Conservation (phyloP, 257 asterid species). For the Paulownia fortunei region DNA sequence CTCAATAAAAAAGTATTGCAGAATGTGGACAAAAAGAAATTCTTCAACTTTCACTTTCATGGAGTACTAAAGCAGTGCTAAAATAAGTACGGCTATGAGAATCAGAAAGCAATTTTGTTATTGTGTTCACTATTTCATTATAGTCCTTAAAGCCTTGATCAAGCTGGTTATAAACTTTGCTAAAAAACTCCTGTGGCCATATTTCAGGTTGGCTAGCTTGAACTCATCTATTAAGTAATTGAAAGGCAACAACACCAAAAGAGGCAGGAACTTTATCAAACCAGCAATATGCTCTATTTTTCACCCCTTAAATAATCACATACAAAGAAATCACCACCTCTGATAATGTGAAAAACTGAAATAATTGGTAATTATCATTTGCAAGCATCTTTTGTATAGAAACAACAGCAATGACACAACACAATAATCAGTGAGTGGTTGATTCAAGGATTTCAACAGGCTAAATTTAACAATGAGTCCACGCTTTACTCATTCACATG, state of each 20-base stretch:
- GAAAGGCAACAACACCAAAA: neutral
- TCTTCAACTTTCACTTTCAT: neutral
- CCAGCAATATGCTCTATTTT: neutral
- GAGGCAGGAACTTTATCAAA: neutral
- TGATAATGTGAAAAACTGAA: too few species aligned
- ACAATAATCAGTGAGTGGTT: too few species aligned
- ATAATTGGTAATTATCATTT: too few species aligned
- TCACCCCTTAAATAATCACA: neutral
- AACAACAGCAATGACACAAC: too few species aligned
- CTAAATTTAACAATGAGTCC: too few species aligned
- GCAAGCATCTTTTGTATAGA: too few species aligned
- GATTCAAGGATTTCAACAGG: too few species aligned
- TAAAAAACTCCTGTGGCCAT: neutral
- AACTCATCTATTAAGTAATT: neutral
- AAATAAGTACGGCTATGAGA: neutral
- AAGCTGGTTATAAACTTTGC: neutral
- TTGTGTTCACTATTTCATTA: neutral
- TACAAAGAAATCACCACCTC: too few species aligned
- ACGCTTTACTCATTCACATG: too few species aligned
- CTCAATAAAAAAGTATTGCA: constrained; percentile 24
- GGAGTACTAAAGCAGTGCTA: neutral
- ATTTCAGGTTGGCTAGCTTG: neutral
- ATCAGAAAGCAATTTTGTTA: neutral
- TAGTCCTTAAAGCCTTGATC: neutral
- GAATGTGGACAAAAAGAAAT: neutral